These are phyloP conservation scores for Dictyostelium brefeldianum DNA, from an alignment of 78 protist genomes.

Conservation along the genomic window DNA sequence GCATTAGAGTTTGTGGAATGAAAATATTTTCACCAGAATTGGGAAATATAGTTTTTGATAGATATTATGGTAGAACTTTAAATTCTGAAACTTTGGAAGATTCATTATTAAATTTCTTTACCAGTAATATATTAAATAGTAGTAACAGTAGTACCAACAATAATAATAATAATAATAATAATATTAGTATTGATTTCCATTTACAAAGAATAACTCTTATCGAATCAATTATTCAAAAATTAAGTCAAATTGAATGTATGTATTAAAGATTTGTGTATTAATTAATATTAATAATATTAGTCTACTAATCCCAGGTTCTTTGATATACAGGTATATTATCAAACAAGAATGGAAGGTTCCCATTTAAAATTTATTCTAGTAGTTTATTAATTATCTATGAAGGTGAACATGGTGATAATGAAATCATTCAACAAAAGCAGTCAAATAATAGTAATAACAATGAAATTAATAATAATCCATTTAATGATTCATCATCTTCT, in stretches of 20 bases:
- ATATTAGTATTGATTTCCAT: background rate
- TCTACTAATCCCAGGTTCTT: background rate
- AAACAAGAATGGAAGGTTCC: constrained; percentile 19
- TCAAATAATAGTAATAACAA: background rate
- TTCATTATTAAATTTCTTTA: constrained; percentile 32
- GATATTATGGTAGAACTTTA: constrained; percentile 67
- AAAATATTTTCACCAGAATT: constrained; percentile 12
- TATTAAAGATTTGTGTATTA: background rate
- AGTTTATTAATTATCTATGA: constrained; percentile 71
- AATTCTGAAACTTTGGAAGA: constrained; percentile 26
- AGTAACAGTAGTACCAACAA: background rate
- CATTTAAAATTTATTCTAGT: constrained; percentile 65
- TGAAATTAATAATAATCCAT: background rate
- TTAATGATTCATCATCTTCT: background rate
- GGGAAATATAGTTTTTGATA: constrained; percentile 44
- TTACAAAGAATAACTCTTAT: constrained; percentile 23
- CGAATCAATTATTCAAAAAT: constrained; percentile 36
- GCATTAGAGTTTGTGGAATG: constrained; percentile 78
- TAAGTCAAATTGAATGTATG: constrained; percentile 34
- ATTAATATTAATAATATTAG: background rate
- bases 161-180: background rate
- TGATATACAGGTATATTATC: constrained; percentile 19
- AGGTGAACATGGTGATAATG: background rate
- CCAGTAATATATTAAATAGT: background rate
- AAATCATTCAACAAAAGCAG: background rate